Conservation (phyloP, 2,329 filamentous ascomycete genomes). For the Leptodontidium sp. region DNA sequence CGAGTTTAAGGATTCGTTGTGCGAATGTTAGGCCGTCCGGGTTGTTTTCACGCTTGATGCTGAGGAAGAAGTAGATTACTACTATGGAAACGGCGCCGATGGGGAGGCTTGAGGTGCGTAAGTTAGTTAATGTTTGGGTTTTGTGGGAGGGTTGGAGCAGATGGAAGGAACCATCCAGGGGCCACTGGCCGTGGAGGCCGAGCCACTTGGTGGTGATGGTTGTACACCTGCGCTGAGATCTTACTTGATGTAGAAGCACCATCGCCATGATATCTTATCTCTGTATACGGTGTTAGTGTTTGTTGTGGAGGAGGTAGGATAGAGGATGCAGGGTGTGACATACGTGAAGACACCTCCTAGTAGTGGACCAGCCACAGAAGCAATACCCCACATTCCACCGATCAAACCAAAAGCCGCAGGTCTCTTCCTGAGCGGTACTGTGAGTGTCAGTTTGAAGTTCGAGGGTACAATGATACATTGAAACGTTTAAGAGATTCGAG, state of each 20-base stretch:
- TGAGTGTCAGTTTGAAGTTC: constrained; percentile 16
- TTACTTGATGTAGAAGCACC: constrained; percentile 44
- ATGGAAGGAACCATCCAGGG: background rate
- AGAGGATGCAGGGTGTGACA: background rate
- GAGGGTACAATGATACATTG: background rate
- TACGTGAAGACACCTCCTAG: constrained; percentile 45
- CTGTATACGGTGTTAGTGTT: constrained; percentile 25
- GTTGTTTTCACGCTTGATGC: constrained; percentile 50
- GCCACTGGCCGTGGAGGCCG: too few species aligned
- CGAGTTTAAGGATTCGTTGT: constrained; percentile 44
- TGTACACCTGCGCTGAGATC: background rate
- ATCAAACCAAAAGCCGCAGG: constrained; percentile 43
- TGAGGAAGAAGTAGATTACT: constrained; percentile 51
- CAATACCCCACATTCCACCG: constrained; percentile 45
- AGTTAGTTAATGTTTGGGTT: background rate
- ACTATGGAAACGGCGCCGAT: constrained; percentile 50
- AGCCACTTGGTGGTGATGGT: too few species aligned
- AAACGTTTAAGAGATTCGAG: background rate
- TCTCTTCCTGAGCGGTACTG: constrained; percentile 42
- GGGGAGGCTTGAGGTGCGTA: constrained; percentile 33
- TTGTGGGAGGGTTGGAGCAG: background rate
- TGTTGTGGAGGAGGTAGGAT: background rate
- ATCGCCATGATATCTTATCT: constrained; percentile 43
- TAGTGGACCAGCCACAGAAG: constrained; percentile 46
- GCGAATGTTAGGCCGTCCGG: constrained; percentile 37